Percentiles rank a stretch among this genome's conserved stretches.
Evolutionary conservation across 2,329 filamentous ascomycete species (phyloP).

Genomic region (Esteya vermicola): DNA sequence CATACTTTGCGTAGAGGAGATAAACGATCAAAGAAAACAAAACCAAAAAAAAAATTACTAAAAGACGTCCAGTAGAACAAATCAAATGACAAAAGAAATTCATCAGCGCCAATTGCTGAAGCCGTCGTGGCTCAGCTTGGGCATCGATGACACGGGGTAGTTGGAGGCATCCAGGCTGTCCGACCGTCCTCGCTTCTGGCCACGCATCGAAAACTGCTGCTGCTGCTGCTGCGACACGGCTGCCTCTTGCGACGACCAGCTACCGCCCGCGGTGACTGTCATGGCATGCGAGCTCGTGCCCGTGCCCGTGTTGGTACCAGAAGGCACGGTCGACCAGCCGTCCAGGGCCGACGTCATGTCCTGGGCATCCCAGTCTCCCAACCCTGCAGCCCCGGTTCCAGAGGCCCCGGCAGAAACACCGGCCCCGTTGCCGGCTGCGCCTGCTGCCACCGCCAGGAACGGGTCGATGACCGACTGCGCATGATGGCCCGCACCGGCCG

Average conservation of each 20-base stretch:
- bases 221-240: not conserved
- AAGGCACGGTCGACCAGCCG: slow-evolving; percentile 4
- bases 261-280: not conserved
- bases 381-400: slow-evolving; percentile 3
- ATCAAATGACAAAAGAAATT: not conserved
- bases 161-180: slow-evolving; percentile 15
- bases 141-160: slow-evolving; percentile 11
- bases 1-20: too few species aligned
- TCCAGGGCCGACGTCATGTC: slow-evolving; percentile 11
- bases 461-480: slow-evolving; percentile 9
- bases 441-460: slow-evolving; percentile 14
- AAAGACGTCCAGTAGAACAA: not conserved
- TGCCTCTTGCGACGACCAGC: not conserved
- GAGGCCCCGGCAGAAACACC: too few species aligned
- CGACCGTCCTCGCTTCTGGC: slow-evolving; percentile 19
- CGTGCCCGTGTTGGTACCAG: too few species aligned
- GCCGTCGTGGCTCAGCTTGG: slow-evolving; percentile 10
- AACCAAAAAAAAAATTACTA: not conserved
- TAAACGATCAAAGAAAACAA: not conserved
- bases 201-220: slow-evolving; percentile 3
- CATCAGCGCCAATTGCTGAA: slow-evolving; percentile 11
- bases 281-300: not conserved
- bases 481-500: slow-evolving; percentile 8
- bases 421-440: not conserved
- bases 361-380: slow-evolving; percentile 11